Evolutionary conservation across 1,284 basidiomycete genomes (phyloP).

Genomic region (Tetrapyrgos nigripes): DNA sequence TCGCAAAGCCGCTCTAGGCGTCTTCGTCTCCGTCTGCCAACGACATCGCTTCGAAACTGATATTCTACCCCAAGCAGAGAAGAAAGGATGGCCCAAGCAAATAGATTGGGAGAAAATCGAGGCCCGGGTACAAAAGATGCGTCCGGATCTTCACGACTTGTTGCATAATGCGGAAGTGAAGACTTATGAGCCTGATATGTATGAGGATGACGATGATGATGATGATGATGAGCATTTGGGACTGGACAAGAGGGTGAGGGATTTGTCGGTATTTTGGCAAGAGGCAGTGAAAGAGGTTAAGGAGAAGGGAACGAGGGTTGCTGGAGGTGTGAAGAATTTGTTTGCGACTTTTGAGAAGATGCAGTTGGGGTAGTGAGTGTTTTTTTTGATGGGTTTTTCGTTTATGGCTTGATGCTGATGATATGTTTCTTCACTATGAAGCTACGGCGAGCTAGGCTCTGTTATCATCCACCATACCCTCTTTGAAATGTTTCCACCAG

Average conservation of each 20-base stretch:
- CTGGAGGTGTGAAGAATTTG: conserved; percentile 71
- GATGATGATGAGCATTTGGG: conserved; percentile 36
- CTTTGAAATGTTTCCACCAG: conserved; percentile 73
- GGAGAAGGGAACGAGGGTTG: conserved; percentile 66
- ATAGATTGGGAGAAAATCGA: conserved; percentile 69
- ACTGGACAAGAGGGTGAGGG: conserved; percentile 37
- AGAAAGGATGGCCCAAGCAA: conserved; percentile 74
- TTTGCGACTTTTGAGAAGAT: conserved; percentile 78
- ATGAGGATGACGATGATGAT: conserved; percentile 37
- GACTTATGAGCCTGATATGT: background rate
- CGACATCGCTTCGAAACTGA: conserved; percentile 77
- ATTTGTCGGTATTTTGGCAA: conserved; percentile 68
- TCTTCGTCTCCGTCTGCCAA: conserved; percentile 73
- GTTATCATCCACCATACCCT: conserved; percentile 79
- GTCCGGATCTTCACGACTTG: conserved; percentile 51
- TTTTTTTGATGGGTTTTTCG: conserved; percentile 5
- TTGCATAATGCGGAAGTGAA: conserved; percentile 46
- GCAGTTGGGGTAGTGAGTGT: conserved; percentile 82
- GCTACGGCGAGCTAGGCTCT: conserved; percentile 82
- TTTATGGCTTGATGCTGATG: background rate
- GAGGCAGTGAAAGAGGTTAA: conserved; percentile 67
- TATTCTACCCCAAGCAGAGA: conserved; percentile 70
- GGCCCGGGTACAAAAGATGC: conserved; percentile 56
- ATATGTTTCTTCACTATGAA: conserved; percentile 33
- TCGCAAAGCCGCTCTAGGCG: conserved; percentile 64